phyloP scores from a whole-genome alignment of 371 early-diverging fungal species.

The Haplosporangium sp. region DNA sequence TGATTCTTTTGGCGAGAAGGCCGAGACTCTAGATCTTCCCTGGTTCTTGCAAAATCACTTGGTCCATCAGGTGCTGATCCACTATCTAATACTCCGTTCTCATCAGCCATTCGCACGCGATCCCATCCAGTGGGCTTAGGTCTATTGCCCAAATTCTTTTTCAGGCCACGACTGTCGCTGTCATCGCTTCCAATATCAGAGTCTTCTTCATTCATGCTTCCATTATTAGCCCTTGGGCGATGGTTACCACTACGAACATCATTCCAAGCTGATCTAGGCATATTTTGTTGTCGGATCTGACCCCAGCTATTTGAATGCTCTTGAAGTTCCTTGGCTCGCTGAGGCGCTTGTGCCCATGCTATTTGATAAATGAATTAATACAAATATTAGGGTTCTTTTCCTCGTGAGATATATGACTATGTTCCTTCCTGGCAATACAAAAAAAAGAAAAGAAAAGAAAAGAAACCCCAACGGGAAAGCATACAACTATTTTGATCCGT shows the following conservation, averaged over 20 bases:
- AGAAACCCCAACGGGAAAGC: neutral
- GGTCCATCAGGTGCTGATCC: slow-evolving; percentile 28
- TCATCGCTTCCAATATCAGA: neutral
- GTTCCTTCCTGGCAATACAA: too few relatives aligned
- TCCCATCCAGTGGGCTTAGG: slow-evolving; percentile 32
- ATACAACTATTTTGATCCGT: slow-evolving; percentile 19
- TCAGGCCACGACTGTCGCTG: neutral
- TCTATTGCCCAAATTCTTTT: too few relatives aligned
- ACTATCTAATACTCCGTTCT: slow-evolving; percentile 1
- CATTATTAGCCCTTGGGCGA: too few relatives aligned
- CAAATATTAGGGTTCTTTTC: too few relatives aligned
- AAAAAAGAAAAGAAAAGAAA: neutral
- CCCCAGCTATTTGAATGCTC: slow-evolving; percentile 25
- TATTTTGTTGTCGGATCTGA: slow-evolving; percentile 36
- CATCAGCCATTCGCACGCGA: slow-evolving; percentile 25
- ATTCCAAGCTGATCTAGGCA: slow-evolving; percentile 46
- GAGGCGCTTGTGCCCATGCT: slow-evolving; percentile 47
- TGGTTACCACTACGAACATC: slow-evolving; percentile 23
- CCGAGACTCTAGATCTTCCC: slow-evolving; percentile 44
- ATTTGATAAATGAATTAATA: neutral
- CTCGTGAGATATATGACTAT: too few relatives aligned
- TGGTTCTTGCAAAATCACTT: slow-evolving; percentile 43
- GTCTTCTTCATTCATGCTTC: slow-evolving; percentile 7
- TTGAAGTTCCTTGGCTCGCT: slow-evolving; percentile 36
- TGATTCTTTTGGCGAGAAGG: slow-evolving; percentile 27